Evolutionary conservation across 2,329 filamentous ascomycete species (phyloP), one percentile per base, ranked within the genome.

Genomic region (Rhinocladiella mackenziei): DNA sequence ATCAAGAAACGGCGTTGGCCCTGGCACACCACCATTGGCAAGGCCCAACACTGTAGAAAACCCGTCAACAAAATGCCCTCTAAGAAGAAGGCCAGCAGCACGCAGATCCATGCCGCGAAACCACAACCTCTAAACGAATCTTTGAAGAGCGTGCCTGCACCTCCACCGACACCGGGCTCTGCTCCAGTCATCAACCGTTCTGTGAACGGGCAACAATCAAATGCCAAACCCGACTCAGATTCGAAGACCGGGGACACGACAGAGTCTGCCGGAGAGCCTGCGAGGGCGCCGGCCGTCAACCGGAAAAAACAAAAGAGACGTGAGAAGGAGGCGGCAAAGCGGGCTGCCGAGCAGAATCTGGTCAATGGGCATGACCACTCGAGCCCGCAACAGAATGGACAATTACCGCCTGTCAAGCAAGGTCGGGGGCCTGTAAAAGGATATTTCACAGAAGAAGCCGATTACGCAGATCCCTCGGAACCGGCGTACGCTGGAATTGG

Each of bases 241-340:
- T 48, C 51, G 9, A 54, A 48, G 32, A 62, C 58, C 13, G 63
- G 62, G 45, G 61, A 63, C 48, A 58, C 50, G 28, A 56, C 50
- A 31, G 51, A 57, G 42, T 58, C 57, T 4, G 53, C 49, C 26
- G 50, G 50, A 26, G 56, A 55, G 40, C 50, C 47, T 30, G 28
- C 45, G 14, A 20, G 37, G 2, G 30, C 72, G 32, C 72, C 71
- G 32, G 61, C 73, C 6, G 83, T 89, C 39, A 96, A 95, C 68
- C 81, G 86, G 62, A 96, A 96, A 75, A 97, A 96, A 73, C 86
- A 92, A 66, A 96, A 95, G 74, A 81, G 89, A 56, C 80, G 89
- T 55, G 84, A 86, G 62, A 96, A 96, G 65, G 74, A 79, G 67
- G 85, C 84, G 23, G 84, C 86, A 22, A 83, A 83, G 49, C 79